These are phyloP conservation scores for Musa troglodytarum DNA, from an alignment of 176 grass and related monocot species.

Conservation along the genomic window DNA sequence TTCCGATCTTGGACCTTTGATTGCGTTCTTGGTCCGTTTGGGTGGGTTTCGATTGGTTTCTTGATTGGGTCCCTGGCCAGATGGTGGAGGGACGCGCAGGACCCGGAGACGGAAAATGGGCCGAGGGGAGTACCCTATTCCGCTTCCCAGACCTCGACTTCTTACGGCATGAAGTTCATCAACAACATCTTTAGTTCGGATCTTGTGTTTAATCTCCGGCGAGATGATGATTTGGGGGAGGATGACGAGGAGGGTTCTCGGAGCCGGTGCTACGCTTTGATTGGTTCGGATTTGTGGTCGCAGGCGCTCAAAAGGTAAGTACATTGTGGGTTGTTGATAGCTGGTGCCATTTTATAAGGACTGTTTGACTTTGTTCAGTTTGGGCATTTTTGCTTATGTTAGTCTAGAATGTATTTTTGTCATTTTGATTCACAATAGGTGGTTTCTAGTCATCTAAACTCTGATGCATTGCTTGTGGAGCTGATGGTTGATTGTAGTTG, in stretches of 20 bases:
- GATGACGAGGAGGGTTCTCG: not conserved
- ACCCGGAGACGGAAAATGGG: not conserved
- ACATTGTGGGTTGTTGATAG: not conserved
- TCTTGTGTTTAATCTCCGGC: conserved; percentile 60
- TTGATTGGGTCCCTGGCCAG: conserved; percentile 12
- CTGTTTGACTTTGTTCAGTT: not conserved
- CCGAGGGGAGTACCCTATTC: conserved; percentile 45
- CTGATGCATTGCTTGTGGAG: no score
- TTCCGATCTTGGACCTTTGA: not conserved
- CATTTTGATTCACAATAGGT: not conserved
- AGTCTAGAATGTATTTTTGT: not conserved
- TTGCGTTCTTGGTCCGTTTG: not conserved
- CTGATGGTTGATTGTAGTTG: no score
- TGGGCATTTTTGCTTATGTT: not conserved
- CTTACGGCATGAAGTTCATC: conserved; percentile 59
- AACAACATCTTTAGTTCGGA: conserved; percentile 63
- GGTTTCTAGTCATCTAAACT: no score
- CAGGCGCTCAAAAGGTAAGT: conserved; percentile 40
- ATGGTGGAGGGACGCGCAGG: conserved; percentile 57
- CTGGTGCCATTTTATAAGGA: not conserved
- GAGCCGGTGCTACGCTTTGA: conserved; percentile 49
- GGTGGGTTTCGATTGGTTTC: conserved; percentile 8
- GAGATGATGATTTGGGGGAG: conserved; percentile 25
- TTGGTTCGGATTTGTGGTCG: conserved; percentile 45
- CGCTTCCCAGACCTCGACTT: conserved; percentile 33